Evolutionary conservation across 179 eudicot species (phyloP).

Genomic region (Pouteria campechiana): DNA sequence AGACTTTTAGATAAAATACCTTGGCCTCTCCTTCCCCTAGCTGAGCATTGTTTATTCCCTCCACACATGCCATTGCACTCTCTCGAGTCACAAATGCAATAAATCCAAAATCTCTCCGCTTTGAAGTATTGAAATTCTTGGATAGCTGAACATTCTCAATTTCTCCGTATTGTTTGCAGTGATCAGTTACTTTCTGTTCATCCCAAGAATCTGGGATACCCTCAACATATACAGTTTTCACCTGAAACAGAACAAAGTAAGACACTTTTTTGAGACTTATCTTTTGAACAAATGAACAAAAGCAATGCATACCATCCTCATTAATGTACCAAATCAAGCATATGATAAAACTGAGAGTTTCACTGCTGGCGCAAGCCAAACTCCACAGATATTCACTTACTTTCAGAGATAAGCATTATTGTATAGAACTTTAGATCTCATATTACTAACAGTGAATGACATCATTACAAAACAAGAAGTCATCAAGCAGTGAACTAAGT

Average conservation of each 20-base stretch:
- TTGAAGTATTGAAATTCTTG: conserved; percentile 3
- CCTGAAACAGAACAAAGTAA: conserved; percentile 12
- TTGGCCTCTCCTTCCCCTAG: conserved; percentile 12
- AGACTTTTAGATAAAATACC: conserved; percentile 6
- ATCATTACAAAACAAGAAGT: too few relatives aligned
- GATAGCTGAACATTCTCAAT: conserved; percentile 9
- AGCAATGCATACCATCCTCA: too few relatives aligned
- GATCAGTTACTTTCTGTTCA: conserved; percentile 13
- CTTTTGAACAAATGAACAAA: too few relatives aligned
- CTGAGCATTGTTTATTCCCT: conserved; percentile 15
- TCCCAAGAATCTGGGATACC: conserved; percentile 20
- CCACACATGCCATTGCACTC: conserved; percentile 20
- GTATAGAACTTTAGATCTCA: too few relatives aligned
- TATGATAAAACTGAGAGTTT: too few relatives aligned
- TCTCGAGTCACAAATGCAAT: conserved; percentile 16
- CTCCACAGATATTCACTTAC: too few relatives aligned
- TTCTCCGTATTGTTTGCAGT: conserved; percentile 14
- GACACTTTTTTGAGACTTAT: too few relatives aligned
- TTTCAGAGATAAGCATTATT: too few relatives aligned
- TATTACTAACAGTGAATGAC: too few relatives aligned
- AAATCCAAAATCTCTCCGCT: conserved; percentile 15
- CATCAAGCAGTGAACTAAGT: too few relatives aligned
- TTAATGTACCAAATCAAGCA: too few relatives aligned
- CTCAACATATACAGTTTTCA: conserved; percentile 15
- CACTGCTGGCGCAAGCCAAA: too few relatives aligned